Evolutionary conservation across 106 monocot species (phyloP).

Genomic region (Narthecium ossifragum): DNA sequence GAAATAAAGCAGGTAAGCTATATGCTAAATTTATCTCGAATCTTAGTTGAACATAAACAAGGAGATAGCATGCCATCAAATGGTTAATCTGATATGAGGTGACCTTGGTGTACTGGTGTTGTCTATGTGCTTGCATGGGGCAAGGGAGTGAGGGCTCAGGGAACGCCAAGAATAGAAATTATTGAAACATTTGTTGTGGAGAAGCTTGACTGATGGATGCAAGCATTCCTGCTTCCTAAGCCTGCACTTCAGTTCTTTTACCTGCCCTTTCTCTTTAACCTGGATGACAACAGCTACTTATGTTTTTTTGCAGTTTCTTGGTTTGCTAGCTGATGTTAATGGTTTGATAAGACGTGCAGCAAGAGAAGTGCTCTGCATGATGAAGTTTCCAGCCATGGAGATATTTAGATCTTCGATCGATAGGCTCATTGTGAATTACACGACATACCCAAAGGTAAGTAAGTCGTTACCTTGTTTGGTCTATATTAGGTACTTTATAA

Average conservation of each 20-base stretch:
- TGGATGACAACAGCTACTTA: neutral
- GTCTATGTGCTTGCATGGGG: too few relatives aligned
- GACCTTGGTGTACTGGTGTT: too few relatives aligned
- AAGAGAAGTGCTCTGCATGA: constrained; percentile 43
- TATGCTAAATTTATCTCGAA: too few relatives aligned
- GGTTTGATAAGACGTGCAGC: constrained; percentile 36
- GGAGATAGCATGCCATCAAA: too few relatives aligned
- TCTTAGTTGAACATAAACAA: too few relatives aligned
- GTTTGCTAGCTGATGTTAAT: constrained; percentile 49
- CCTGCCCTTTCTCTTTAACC: neutral
- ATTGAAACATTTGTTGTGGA: too few relatives aligned
- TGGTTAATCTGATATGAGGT: too few relatives aligned
- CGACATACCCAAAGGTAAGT: constrained; percentile 54
- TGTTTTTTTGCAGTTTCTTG: constrained; percentile 49
- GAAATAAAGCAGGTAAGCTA: too few relatives aligned
- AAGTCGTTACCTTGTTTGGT: neutral
- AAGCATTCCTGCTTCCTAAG: too few relatives aligned
- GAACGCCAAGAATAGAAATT: too few relatives aligned
- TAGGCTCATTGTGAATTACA: constrained; percentile 42
- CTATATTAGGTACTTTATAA: neutral
- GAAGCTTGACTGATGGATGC: too few relatives aligned
- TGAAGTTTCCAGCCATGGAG: constrained; percentile 36
- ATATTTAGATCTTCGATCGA: constrained; percentile 44
- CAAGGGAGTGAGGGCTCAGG: too few relatives aligned
- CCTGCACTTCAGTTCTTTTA: neutral